Evolutionary conservation across 768 basidiomycete genomes (phyloP), one percentile per base, ranked within the genome.

Genomic region (Lepiota brunneoincarnata): DNA sequence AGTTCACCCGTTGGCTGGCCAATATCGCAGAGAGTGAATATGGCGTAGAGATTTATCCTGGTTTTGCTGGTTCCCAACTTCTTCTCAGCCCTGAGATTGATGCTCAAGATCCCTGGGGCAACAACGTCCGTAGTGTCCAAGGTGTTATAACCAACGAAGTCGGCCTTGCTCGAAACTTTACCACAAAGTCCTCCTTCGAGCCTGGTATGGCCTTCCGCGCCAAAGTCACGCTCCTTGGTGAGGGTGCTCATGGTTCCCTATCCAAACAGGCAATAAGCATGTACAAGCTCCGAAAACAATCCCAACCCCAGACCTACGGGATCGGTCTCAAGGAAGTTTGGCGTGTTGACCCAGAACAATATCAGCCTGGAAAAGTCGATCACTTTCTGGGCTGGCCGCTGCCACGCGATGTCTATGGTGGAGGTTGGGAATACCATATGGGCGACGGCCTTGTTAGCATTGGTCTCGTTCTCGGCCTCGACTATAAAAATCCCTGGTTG

Each of bases 261-360:
- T 84, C 89, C 3, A 96, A 98, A 69, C 77, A 85, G 49, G 82
- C 86, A 2, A 83, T 91, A 53, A 75, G 77, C 18, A 79, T 82
- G 61, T 96, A 94, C 71, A 73, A 84, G 47, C 75, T 98, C 9
- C 74, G 93, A 58, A 82, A 71, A 63, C 76, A 78, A 61, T 67
- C 72, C 0, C 87, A 96, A 68, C 88, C 89, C 2, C 97, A 98
- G 73, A 98, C 96, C 2, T 98, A 98, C 62, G 97, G 89, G 0
- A 84, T 99, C 53, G 97, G 97, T 2, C 73, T 98, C 48, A 98
- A 99, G 75, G 96, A 99, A 69, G 93, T 98, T 1, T 98, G 97
- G 97, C 82, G 90, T 35, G 86, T 99, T 11, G 83, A 76, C 48
- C 84, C 66, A 59, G 79, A 64, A 39, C 68, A 73, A 50, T 80